Base-by-base conservation (phyloP, 83 land plant genomes). In the Picea mariana region DNA sequence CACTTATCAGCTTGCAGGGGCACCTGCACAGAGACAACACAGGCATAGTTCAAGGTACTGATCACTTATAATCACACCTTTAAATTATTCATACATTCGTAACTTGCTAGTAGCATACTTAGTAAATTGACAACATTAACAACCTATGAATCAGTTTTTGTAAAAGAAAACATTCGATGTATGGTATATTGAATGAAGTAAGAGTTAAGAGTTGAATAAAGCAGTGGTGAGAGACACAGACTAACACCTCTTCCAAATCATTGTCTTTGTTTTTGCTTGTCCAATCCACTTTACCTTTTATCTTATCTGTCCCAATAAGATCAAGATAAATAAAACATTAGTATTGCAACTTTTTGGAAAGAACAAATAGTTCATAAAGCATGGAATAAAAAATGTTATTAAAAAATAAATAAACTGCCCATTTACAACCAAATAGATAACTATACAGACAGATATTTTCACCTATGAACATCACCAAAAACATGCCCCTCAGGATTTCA, bases 201-300 rank as follows among this genome's bases (percentile, higher is more conserved):
- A 73, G 79, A 31, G 31, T 31, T 31, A 31, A 31, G 31, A 31
- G 16, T 20, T 21, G 55, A 60, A 16, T 80, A 64, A 40, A 38
- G 17, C 52, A 26, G 23, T 4, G 9, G 23, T 13, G 12, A 9
- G 34, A 61, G 80, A 58, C 5, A 58, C 6, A 31, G 26, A 13
- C 66, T 75, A 38, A 64, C 15, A 90, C 91, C 91, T 92, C 83
- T 75, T 69, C 82, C 60, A 83, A 58, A 63, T 83, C 86, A 66
- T 34, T 60, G 62, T 80, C 84, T 84, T 24, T 80, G 62, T 76
- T 89, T 78, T 71, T 87, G 21, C 40, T 71, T 38, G 66, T 44
- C 38, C 65, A 44, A 9, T 82, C 87, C 77, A 75, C 79, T 68
- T 80, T 87, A 20, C 47, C 73, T 79, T 16, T 83, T 8, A 44